phyloP scores from a whole-genome alignment of 345 rosid species.

The Isatis tinctoria region DNA sequence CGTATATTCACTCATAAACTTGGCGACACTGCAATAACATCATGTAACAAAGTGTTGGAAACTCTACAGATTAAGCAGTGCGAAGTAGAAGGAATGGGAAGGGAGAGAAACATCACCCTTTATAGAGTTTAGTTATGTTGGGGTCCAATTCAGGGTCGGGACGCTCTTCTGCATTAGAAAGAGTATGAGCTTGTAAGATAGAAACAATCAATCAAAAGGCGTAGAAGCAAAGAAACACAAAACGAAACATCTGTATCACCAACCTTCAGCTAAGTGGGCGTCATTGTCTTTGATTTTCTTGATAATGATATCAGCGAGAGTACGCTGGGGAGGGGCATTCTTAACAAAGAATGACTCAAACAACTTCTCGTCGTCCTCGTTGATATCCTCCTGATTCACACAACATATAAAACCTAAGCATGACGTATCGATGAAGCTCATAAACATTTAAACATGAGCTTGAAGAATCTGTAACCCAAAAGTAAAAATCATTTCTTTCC shows the following conservation, averaged over 20 bases:
- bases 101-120: slow-evolving; percentile 46
- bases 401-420: not conserved
- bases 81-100: not conserved
- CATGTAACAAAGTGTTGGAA: not conserved
- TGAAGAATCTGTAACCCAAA: not conserved
- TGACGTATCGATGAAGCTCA: not conserved
- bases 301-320: slow-evolving; percentile 76
- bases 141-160: slow-evolving; percentile 68
- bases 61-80: not conserved
- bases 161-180: slow-evolving; percentile 49
- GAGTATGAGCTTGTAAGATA: not conserved
- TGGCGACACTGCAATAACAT: slow-evolving; percentile 58
- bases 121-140: slow-evolving; percentile 59
- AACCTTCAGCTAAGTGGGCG: slow-evolving; percentile 62
- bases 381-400: slow-evolving; percentile 54
- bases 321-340: slow-evolving; percentile 60
- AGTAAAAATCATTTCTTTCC: not conserved
- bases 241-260: not conserved
- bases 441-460: too few species aligned
- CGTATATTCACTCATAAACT: slow-evolving; percentile 68
- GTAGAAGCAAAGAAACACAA: not conserved
- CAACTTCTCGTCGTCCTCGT: slow-evolving; percentile 78
- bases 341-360: slow-evolving; percentile 73
- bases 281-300: slow-evolving; percentile 60
- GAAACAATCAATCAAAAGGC: not conserved